These are phyloP conservation scores for Fusarium chlamydosporum DNA, from an alignment of 2,329 filamentous ascomycete species.

Conservation along the genomic window DNA sequence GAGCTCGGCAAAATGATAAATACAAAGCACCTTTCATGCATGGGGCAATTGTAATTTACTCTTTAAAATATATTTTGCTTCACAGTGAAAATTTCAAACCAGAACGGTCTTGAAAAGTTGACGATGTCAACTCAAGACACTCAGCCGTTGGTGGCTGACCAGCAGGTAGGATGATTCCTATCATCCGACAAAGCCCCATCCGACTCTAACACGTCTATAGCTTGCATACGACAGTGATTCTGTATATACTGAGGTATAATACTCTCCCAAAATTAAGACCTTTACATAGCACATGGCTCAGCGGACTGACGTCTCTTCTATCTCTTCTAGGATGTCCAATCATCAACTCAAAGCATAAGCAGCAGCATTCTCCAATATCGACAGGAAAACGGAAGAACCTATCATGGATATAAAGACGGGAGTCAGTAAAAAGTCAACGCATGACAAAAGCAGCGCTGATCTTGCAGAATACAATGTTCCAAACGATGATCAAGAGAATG, in stretches of 20 bases:
- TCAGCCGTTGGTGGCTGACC: slow-evolving; percentile 23
- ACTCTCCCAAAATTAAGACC: rapidly evolving
- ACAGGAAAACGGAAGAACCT: slow-evolving; percentile 25
- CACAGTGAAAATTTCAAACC: rapidly evolving
- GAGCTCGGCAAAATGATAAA: background rate
- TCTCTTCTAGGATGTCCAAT: background rate
- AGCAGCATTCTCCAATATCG: slow-evolving; percentile 31
- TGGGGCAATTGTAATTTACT: background rate
- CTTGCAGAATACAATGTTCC: slow-evolving; percentile 22
- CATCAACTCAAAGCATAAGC: slow-evolving; percentile 26
- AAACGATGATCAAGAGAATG: slow-evolving; percentile 34
- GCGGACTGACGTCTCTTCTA: background rate
- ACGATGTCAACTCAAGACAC: background rate
- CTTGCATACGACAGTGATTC: slow-evolving; percentile 2
- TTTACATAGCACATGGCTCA: rapidly evolving
- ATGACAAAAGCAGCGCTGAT: rapidly evolving
- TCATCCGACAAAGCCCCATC: rapidly evolving
- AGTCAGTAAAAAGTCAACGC: background rate
- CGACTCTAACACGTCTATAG: background rate
- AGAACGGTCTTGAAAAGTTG: rapidly evolving
- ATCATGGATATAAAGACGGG: slow-evolving; percentile 33
- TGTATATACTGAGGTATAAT: slow-evolving; percentile 1
- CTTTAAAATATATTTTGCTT: background rate
- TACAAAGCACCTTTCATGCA: background rate
- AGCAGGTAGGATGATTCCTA: background rate